These are phyloP conservation scores for Athelia psychrophila DNA, from an alignment of 1,284 basidiomycete species.

Conservation along the genomic window DNA sequence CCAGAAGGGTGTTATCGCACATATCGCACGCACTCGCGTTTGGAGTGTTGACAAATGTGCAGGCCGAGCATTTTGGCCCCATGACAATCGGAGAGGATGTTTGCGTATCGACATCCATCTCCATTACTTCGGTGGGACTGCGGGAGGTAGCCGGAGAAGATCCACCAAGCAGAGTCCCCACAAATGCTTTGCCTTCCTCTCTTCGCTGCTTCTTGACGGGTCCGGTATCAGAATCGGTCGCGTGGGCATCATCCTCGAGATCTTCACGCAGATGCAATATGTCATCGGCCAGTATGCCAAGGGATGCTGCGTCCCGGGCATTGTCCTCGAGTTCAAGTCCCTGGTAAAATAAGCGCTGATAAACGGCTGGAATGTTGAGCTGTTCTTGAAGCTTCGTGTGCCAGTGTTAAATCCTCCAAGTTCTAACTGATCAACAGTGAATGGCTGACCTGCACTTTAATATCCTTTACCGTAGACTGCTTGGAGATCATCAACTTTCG, in stretches of 20 bases:
- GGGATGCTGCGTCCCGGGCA: conserved; percentile 49
- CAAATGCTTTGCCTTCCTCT: conserved; percentile 69
- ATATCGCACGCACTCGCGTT: conserved; percentile 11
- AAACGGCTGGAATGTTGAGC: conserved; percentile 67
- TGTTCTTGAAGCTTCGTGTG: conserved; percentile 53
- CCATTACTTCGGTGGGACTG: conserved; percentile 21
- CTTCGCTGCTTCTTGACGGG: conserved; percentile 39
- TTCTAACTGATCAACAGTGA: neutral
- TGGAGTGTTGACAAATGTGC: conserved; percentile 11
- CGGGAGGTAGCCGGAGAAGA: conserved; percentile 20
- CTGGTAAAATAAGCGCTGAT: conserved; percentile 65
- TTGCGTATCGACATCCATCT: neutral
- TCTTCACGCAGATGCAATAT: conserved; percentile 63
- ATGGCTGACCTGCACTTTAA: conserved; percentile 63
- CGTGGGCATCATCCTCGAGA: conserved; percentile 53
- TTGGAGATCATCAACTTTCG: conserved; percentile 57
- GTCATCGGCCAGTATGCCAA: conserved; percentile 66
- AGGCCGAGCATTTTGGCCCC: conserved; percentile 10
- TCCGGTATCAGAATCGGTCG: conserved; percentile 49
- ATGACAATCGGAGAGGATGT: conserved; percentile 9
- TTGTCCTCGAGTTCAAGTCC: conserved; percentile 66
- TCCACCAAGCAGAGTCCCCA: conserved; percentile 66
- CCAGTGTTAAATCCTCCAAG: neutral
- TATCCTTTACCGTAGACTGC: conserved; percentile 67
- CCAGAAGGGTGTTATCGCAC: conserved; percentile 1